These are phyloP conservation scores for Saururus chinensis DNA, from an alignment of 164 flowering plant genomes.

Conservation along the genomic window DNA sequence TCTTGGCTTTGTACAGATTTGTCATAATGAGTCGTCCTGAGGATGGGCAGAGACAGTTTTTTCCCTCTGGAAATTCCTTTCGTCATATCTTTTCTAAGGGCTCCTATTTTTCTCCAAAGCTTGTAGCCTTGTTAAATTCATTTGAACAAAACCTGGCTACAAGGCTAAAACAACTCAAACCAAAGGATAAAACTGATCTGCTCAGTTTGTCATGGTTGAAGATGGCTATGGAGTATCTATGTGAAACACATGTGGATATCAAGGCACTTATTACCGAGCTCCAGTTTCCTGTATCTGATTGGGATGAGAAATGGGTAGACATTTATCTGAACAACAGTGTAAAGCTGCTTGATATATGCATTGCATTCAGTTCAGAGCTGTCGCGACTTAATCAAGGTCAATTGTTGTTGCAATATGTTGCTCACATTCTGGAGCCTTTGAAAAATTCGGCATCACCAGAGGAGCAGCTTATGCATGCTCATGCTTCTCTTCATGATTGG, in stretches of 20 bases:
- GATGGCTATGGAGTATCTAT: conserved; percentile 54
- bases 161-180: conserved; percentile 46
- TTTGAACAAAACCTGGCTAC: conserved; percentile 59
- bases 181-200: conserved; percentile 33
- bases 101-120: conserved; percentile 39
- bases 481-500: conserved; percentile 61
- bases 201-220: conserved; percentile 79
- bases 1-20: neutral
- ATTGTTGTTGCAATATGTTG: conserved; percentile 51
- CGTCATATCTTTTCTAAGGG: conserved; percentile 61
- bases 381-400: conserved; percentile 67
- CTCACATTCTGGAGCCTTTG: conserved; percentile 35
- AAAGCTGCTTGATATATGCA: conserved; percentile 79
- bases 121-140: conserved; percentile 29
- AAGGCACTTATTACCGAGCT: conserved; percentile 63
- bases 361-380: conserved; percentile 65
- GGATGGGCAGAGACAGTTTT: conserved; percentile 55
- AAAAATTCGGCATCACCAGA: conserved; percentile 16
- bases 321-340: conserved; percentile 75
- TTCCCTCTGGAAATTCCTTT: conserved; percentile 75
- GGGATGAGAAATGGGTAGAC: conserved; percentile 95
- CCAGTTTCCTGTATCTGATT: conserved; percentile 65
- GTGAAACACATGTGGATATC: conserved; percentile 60
- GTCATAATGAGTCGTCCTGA: conserved; percentile 70
- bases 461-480: conserved; percentile 29